Evolutionary conservation across 306 rosid species (phyloP), one percentile per base, ranked within the genome.

Genomic region (Cicer judaicum): DNA sequence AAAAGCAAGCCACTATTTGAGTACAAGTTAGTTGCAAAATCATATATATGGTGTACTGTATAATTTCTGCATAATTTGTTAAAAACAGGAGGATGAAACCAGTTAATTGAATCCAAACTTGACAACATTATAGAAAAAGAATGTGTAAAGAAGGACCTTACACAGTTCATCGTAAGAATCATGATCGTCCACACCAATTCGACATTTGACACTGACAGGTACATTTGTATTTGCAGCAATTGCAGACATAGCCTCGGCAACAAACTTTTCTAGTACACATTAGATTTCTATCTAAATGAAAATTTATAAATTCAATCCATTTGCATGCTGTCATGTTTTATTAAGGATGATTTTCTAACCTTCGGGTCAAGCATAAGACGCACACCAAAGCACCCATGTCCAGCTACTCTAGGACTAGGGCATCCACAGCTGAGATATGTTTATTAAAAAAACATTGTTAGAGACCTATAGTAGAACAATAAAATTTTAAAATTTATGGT

Each of bases 311-410:
- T 13, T 64, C 9, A 52, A 56, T 61, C 7, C 21, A 52, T 11
- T 77, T 29, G 79, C 78, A 84, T 57, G 29, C 47, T 29, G 10
- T 56, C 34, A 60, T 18, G 67, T 71, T 70, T 21, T 62, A 77
- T 56, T 73, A 67, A 72, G 63, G 48, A 56, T n/a, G 40, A 44
- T 64, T 74, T 72, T 65, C 91, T 85, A 87, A 91, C 98, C 98
- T 88, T 90, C 61, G 98, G 93, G 68, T 94, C 92, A 77, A 94
- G 97, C 98, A 91, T 94, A 63, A 94, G 97, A 52, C 93, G 70
- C 71, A 82, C 97, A 60, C 97, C 97, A 72, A 94, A 94, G 87
- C 96, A 90, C 74, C 98, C 98, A 72, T 90, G 98, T 73, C 98
- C 98, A 68, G 98, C 97, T 71, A 94, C 98, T 84, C 74, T 91